Conservation (phyloP, 2,329 filamentous ascomycete genomes). For the Biscogniauxia sp. region DNA sequence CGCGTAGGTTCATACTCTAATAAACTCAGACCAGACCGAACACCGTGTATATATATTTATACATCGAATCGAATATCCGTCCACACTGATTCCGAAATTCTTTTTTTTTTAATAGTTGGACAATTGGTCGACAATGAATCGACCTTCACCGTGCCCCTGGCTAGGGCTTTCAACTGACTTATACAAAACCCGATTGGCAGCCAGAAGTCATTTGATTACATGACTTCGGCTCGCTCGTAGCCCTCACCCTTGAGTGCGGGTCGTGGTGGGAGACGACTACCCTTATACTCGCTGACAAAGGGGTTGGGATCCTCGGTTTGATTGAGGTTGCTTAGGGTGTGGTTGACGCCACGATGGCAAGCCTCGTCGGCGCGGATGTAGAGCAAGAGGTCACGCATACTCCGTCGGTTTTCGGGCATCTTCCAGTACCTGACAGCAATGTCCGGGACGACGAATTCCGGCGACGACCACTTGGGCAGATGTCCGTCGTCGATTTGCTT, state of each 20-base stretch:
- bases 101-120: not conserved
- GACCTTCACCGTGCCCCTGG: not conserved
- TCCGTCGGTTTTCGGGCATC: conserved; percentile 79
- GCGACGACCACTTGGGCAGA: conserved; percentile 74
- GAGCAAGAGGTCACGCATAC: conserved; percentile 81
- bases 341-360: conserved; percentile 91
- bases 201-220: conserved; percentile 39
- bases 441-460: conserved; percentile 73
- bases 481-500: conserved; percentile 82
- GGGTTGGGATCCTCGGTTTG: conserved; percentile 89
- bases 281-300: conserved; percentile 80
- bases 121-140: not conserved
- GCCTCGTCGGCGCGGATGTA: conserved; percentile 92
- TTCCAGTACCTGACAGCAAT: conserved; percentile 92
- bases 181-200: not conserved
- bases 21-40: not conserved
- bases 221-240: conserved; percentile 80
- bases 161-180: not conserved
- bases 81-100: not conserved
- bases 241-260: conserved; percentile 64
- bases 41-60: not conserved
- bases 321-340: conserved; percentile 85
- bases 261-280: conserved; percentile 64
- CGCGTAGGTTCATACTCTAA: not conserved
- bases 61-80: not conserved